Percentiles rank a stretch among this genome's conserved stretches.
Evolutionary conservation across 164 flowering plant species (phyloP).

Genomic region (Tetracentron sinense): DNA sequence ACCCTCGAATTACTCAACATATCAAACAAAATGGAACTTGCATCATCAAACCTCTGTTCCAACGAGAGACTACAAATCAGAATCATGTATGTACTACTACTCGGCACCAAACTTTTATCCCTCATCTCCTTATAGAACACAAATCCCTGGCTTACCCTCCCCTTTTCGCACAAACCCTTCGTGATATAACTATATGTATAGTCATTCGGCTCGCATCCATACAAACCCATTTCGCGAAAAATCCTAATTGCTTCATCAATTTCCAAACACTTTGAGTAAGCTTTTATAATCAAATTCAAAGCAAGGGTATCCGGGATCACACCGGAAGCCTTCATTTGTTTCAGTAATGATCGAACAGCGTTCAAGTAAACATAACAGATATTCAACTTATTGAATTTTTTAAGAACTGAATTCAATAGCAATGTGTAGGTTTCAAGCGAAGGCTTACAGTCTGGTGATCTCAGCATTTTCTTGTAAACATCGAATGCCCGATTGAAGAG

Average conservation of each 20-base stretch:
- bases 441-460: constrained; percentile 43
- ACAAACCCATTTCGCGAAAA: constrained; percentile 64
- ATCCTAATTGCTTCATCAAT: constrained; percentile 57
- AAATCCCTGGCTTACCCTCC: constrained; percentile 42
- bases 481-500: constrained; percentile 59
- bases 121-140: constrained; percentile 59
- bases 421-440: constrained; percentile 46
- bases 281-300: constrained; percentile 64
- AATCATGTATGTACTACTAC: constrained; percentile 36
- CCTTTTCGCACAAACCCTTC: constrained; percentile 64
- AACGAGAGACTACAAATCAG: constrained; percentile 58
- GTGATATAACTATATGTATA: constrained; percentile 45
- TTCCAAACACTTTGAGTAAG: constrained; percentile 52
- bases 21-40: constrained; percentile 35
- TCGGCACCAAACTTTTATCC: constrained; percentile 44
- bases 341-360: constrained; percentile 43
- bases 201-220: constrained; percentile 52
- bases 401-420: constrained; percentile 38
- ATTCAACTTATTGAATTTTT: constrained; percentile 43
- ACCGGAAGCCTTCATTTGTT: constrained; percentile 61
- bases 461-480: constrained; percentile 54
- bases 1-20: constrained; percentile 43
- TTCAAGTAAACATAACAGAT: constrained; percentile 48
- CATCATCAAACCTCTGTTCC: constrained; percentile 52
- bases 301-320: constrained; percentile 51